Conservation (phyloP, 495 filamentous ascomycete species). For the Aspergillus taichungensis region DNA sequence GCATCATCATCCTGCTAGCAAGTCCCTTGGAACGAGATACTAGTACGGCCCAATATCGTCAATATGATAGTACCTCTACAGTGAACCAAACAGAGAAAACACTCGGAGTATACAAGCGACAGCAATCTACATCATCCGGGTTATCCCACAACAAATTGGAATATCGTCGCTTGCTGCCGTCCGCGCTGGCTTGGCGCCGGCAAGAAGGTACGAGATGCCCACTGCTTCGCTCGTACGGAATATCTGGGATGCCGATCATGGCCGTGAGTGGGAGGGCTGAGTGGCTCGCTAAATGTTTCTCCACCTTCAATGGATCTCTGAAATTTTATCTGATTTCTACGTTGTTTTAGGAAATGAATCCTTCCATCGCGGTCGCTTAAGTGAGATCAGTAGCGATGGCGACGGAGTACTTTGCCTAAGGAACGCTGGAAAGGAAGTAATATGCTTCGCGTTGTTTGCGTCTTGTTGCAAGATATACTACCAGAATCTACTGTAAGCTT, state of each 20-base stretch:
- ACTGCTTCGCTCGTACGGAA: slow-evolving; percentile 59
- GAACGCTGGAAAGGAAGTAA: too few relatives aligned
- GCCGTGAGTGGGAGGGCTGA: slow-evolving; percentile 45
- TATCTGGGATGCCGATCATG: slow-evolving; percentile 55
- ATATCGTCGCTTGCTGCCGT: slow-evolving; percentile 19
- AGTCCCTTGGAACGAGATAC: neutral
- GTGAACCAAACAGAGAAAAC: too few relatives aligned
- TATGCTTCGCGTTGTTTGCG: too few relatives aligned
- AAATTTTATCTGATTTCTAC: slow-evolving; percentile 53
- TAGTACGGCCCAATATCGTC: neutral
- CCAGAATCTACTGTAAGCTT: too few relatives aligned
- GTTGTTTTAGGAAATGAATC: neutral
- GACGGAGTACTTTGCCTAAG: too few relatives aligned
- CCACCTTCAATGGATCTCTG: slow-evolving; percentile 58
- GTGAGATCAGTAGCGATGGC: too few relatives aligned
- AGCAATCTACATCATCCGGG: too few relatives aligned
- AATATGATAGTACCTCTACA: too few relatives aligned
- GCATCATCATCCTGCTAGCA: neutral
- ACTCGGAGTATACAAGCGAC: too few relatives aligned
- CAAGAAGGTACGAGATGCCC: slow-evolving; percentile 46
- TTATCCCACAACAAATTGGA: neutral
- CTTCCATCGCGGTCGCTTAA: too few relatives aligned
- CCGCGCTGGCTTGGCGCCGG: slow-evolving; percentile 9
- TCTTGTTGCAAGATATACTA: too few relatives aligned
- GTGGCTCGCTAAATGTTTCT: slow-evolving; percentile 54